Evolutionary conservation across 2,329 filamentous ascomycete genomes (phyloP).

Genomic region (Shiraia sp.): DNA sequence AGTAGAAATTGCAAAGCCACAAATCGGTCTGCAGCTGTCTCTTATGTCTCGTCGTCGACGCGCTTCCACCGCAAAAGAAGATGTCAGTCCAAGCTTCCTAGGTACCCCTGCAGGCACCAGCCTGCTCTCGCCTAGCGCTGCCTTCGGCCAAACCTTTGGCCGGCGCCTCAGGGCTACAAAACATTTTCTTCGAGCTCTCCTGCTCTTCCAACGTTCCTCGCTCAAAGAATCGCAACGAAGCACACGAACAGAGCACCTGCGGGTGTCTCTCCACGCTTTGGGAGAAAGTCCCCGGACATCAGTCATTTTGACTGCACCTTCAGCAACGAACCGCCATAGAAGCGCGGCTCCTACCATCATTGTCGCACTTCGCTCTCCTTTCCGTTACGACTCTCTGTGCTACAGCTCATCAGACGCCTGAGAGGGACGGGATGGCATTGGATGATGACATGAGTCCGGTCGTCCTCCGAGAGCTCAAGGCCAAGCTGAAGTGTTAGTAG

Average conservation of each 20-base stretch:
- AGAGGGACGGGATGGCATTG: constrained; percentile 53
- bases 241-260: constrained; percentile 75
- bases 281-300: constrained; percentile 99
- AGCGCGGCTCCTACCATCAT: constrained; percentile 74
- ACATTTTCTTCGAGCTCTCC: constrained; percentile 19
- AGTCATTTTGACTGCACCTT: constrained; percentile 60
- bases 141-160: constrained; percentile 19
- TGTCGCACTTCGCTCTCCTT: constrained; percentile 52
- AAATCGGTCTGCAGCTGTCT: constrained; percentile 5
- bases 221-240: constrained; percentile 99
- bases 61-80: constrained; percentile 20
- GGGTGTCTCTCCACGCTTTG: constrained; percentile 69
- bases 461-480: constrained; percentile 20
- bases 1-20: constrained; percentile 3
- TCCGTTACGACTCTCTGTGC: constrained; percentile 57
- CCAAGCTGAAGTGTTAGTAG: too few species aligned
- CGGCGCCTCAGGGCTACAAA: constrained; percentile 15
- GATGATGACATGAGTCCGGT: constrained; percentile 90
- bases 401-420: constrained; percentile 17
- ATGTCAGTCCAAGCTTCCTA: constrained; percentile 27
- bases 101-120: constrained; percentile 34
- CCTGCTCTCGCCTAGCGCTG: constrained; percentile 23
- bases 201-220: constrained; percentile 72
- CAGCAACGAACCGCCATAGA: constrained; percentile 99
- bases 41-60: constrained; percentile 17